A percentile compares a stretch with the other conserved stretches of the same genome.
Evolutionary conservation across 2,329 filamentous ascomycete genomes (phyloP).

Genomic region (Xylaria sp.): DNA sequence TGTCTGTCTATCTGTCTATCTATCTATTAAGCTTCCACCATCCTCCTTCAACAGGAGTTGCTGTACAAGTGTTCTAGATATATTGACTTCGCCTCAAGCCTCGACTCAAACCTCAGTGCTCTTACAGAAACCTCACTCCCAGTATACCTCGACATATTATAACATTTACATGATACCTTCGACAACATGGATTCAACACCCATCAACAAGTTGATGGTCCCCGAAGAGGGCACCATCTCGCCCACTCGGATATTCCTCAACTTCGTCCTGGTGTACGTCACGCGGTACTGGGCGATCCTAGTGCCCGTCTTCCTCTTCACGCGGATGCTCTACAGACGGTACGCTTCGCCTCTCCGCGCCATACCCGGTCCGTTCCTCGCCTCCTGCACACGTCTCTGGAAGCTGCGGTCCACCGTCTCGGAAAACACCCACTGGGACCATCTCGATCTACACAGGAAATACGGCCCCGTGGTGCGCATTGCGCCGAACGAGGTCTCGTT

Average conservation of each 20-base stretch:
- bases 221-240: conserved; percentile 37
- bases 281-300: conserved; percentile 41
- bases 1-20: background rate
- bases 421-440: conserved; percentile 51
- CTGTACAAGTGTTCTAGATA: background rate
- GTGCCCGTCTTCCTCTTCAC: conserved; percentile 38
- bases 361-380: conserved; percentile 41
- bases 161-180: background rate
- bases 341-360: conserved; percentile 41
- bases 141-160: too few relatives aligned
- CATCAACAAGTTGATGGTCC: conserved; percentile 27
- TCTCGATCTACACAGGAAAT: conserved; percentile 51
- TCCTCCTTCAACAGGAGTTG: conserved; percentile 39
- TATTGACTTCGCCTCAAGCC: conserved; percentile 17
- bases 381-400: conserved; percentile 48
- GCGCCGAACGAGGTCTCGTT: conserved; percentile 56
- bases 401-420: conserved; percentile 45
- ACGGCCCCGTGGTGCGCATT: conserved; percentile 56
- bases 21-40: conserved; percentile 1
- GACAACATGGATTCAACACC: conserved; percentile 21
- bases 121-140: too few relatives aligned
- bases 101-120: too few relatives aligned
- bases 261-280: conserved; percentile 41
- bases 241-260: conserved; percentile 39
- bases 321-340: conserved; percentile 43